Evolutionary conservation across 441 rosid genomes (phyloP), one percentile per base, ranked within the genome.

Genomic region (Dalechampia spathulata): DNA sequence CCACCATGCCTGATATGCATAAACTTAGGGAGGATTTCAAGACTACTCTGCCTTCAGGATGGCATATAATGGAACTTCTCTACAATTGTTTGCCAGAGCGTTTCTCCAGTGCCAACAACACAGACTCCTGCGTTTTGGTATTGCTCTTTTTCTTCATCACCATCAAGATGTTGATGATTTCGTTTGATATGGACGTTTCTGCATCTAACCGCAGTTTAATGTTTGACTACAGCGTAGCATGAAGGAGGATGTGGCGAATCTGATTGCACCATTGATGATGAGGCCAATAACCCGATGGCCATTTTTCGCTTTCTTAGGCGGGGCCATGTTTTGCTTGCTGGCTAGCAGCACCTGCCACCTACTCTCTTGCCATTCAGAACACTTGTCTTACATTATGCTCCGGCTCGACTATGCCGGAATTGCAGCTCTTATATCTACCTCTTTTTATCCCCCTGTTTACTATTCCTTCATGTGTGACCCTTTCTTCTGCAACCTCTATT

Each of bases 271-370:
- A 2, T 50, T 53, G 0, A 52, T 42, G 27, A 43, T 57, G 52
- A 68, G 57, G 13, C 75, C 73, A 9, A 67, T 72, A 39, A 62
- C 83, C 41, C 61, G 79, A 58, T 78, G 79, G 79, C 79, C 83
- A 16, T 69, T 72, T 40, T 75, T 61, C 6, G 66, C 63, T 11
- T 78, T 78, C 73, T 22, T 74, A 44, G 74, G 74, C 0, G 77
- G 82, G n/a, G 79, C 79, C 2, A 72, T 78, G 79, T 78, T 74
- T 65, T 78, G 79, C 66, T 63, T 78, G 61, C 72, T 74, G 16
- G 79, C 67, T 6, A 74, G 79, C 72, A 69, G 77, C 62, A 49
- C 60, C 0, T 67, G 77, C 61, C 79, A 67, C 56, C 79, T 78
- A 39, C 72, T 78, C n/a, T 66, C 75, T 0, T 78, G 75, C 68